phyloP scores from a whole-genome alignment of 208 protist genomes.

The Hexamita inflata region DNA sequence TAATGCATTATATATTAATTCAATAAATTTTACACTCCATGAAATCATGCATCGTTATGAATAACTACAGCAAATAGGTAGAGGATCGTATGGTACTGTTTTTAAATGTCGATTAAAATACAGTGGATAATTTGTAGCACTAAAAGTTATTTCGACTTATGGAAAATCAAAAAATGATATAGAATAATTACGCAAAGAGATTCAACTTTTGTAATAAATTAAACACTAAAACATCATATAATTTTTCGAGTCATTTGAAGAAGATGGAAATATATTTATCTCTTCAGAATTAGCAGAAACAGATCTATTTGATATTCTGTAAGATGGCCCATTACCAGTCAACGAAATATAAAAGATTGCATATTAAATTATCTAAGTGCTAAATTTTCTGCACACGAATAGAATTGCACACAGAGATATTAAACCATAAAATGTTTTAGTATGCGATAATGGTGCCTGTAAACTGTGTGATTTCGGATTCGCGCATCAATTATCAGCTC shows the following conservation, averaged over 20 bases:
- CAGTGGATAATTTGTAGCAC: constrained; percentile 17
- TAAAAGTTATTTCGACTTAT: constrained; percentile 24
- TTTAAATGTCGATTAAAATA: constrained; percentile 14
- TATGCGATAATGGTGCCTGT: constrained; percentile 11
- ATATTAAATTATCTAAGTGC: neutral
- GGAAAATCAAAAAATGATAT: constrained; percentile 13
- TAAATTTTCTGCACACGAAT: neutral
- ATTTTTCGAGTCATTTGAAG: constrained; percentile 28
- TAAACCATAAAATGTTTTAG: constrained; percentile 24
- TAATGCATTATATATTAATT: no score
- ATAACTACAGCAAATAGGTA: constrained; percentile 9
- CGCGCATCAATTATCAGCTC: constrained; percentile 6
- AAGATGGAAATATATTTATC: constrained; percentile 10
- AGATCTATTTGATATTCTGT: constrained; percentile 19
- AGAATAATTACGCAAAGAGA: neutral
- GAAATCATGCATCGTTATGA: constrained; percentile 21
- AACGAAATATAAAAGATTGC: neutral
- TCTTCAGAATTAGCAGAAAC: constrained; percentile 12
- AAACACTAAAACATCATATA: constrained; percentile 1
- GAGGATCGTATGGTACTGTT: constrained; percentile 21
- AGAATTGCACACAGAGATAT: constrained; percentile 24
- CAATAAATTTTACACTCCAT: no score
- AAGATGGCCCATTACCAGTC: neutral
- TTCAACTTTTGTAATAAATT: neutral
- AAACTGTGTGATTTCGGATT: constrained; percentile 26